A percentile compares a stretch with the other conserved stretches of the same genome.
Evolutionary conservation across 2,329 filamentous ascomycete genomes (phyloP).

Genomic region (Trichocomaceae sp.): DNA sequence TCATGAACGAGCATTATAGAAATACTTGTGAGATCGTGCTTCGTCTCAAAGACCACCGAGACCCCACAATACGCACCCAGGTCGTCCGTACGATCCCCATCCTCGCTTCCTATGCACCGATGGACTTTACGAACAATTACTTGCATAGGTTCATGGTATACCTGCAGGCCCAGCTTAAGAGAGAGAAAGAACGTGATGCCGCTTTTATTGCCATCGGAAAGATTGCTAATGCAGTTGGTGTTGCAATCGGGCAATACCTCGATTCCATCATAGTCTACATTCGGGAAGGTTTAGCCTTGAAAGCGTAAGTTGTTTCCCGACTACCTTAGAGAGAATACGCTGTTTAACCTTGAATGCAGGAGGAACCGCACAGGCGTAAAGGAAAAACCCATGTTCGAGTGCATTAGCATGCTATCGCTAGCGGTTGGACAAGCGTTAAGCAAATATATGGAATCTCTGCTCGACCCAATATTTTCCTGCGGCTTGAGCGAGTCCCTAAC

Average conservation of each 20-base stretch:
- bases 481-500: constrained; percentile 90
- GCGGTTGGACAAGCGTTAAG: constrained; percentile 93
- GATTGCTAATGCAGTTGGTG: constrained; percentile 92
- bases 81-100: constrained; percentile 88
- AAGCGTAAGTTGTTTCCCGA: constrained; percentile 48
- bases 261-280: constrained; percentile 93
- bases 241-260: constrained; percentile 87
- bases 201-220: constrained; percentile 95
- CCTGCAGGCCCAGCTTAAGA: constrained; percentile 85
- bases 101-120: constrained; percentile 83
- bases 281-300: constrained; percentile 77
- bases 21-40: constrained; percentile 90
- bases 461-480: constrained; percentile 95
- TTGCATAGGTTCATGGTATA: constrained; percentile 97
- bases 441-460: constrained; percentile 94
- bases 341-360: constrained; percentile 23
- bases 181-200: constrained; percentile 87
- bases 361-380: constrained; percentile 52
- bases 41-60: constrained; percentile 86
- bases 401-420: constrained; percentile 91
- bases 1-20: constrained; percentile 92
- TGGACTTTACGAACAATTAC: constrained; percentile 80
- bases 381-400: constrained; percentile 82
- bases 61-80: constrained; percentile 78
- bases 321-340: neutral